Conservation (phyloP, 345 rosid species). For the Linum tenue region DNA sequence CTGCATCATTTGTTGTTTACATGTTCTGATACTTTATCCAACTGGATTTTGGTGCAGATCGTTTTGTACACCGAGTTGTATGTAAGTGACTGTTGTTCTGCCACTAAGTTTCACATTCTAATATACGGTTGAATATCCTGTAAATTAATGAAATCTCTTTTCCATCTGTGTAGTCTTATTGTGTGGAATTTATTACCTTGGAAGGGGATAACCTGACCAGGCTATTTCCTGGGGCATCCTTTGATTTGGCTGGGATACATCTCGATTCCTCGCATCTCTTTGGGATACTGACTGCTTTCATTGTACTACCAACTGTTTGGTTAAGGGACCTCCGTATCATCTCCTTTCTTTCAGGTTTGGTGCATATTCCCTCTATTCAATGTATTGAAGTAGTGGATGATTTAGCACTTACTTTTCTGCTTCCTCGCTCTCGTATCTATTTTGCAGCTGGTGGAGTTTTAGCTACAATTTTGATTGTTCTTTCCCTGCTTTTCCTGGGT, state of each 20-base stretch:
- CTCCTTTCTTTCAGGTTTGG: conserved; percentile 79
- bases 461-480: conserved; percentile 49
- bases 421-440: neutral
- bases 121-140: conserved; percentile 1
- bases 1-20: neutral
- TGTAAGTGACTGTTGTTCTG: conserved; percentile 38
- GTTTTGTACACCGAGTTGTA: conserved; percentile 68
- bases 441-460: conserved; percentile 79
- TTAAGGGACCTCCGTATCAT: conserved; percentile 66
- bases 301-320: conserved; percentile 84
- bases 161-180: conserved; percentile 50
- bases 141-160: conserved; percentile 10
- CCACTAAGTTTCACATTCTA: neutral
- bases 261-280: conserved; percentile 70
- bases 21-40: conserved; percentile 16
- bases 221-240: conserved; percentile 70
- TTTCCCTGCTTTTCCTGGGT: conserved; percentile 53
- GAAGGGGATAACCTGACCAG: conserved; percentile 88
- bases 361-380: neutral
- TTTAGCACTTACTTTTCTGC: neutral
- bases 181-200: conserved; percentile 82
- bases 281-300: conserved; percentile 58
- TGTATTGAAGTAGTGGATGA: neutral
- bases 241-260: conserved; percentile 45
- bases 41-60: conserved; percentile 47